Base-by-base conservation (phyloP, 1,284 basidiomycete species). In the Thelephora terrestris region DNA sequence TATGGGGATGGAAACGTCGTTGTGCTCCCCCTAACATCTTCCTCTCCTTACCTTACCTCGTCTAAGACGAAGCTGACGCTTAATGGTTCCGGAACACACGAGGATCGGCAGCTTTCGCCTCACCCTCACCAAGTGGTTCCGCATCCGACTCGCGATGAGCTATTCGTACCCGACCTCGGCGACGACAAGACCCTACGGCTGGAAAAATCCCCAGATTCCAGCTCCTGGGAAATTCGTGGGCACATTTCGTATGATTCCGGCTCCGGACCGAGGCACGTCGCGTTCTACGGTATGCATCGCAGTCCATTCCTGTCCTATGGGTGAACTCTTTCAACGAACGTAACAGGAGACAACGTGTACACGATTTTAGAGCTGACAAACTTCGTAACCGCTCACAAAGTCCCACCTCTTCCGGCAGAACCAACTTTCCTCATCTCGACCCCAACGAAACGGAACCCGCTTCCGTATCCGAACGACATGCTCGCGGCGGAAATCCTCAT, bases 151-250 rank as follows among this genome's bases (percentile, higher is more conserved):
- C 63, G 65, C 45, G 61, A 70, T 20, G 82, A 86, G 54, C 62
- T 88, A 9, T 67, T 88, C 18, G 71, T 88, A 2, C 79, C 85
- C 1, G 84, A 88, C 59, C 66, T 88, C 2, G 85, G 85, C 9
- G 68, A 75, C 1, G 85, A 88, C 58, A 71, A 70, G 47, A 71
- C 83, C n/a, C 76, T 72, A 61, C 70, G 76, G 24, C 69, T 85
- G 48, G 65, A 63, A 48, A 73, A 68, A 54, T 55, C 68, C 49
- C 55, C 50, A 0, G 46, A 57, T 2, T 18, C 16, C 59, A 75
- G 73, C 1, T 57, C 55, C 27, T 83, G 81, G 76, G 60, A 61
- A 24, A 55, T 73, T 35, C 55, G 51, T 14, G 75, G 70, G 2
- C 64, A 66, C 23, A 61, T 86, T 42, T 50, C 61, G 7, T 71